phyloP scores from a whole-genome alignment of 163 green algal genomes.

The Trebouxiophyceae sp. region DNA sequence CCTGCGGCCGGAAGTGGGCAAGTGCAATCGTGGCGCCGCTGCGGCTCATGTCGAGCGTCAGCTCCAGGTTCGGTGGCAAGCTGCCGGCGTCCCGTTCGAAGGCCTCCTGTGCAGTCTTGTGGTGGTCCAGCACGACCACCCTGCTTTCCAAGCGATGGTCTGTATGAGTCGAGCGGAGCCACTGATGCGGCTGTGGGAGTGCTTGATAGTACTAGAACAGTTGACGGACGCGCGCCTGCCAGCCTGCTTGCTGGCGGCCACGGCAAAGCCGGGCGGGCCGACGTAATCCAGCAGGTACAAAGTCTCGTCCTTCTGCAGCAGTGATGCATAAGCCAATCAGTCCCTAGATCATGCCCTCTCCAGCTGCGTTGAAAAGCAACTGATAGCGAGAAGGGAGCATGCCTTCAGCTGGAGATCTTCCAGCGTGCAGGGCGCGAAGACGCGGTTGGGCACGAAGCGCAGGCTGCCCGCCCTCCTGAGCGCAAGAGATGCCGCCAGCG shows the following conservation, averaged over 20 bases:
- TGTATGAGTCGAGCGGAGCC: too few relatives aligned
- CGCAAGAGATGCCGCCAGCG: constrained; percentile 39
- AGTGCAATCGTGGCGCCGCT: constrained; percentile 52
- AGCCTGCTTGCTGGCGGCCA: constrained; percentile 14
- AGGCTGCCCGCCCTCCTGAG: constrained; percentile 22
- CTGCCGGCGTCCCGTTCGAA: constrained; percentile 15
- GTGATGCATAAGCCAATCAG: background rate
- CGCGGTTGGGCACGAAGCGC: constrained; percentile 33
- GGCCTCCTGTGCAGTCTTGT: constrained; percentile 60
- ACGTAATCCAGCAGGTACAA: constrained; percentile 61
- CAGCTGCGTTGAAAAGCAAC: too few relatives aligned
- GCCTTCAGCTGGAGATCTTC: constrained; percentile 30
- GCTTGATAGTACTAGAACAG: too few relatives aligned
- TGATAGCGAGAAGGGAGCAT: background rate
- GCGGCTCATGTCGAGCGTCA: constrained; percentile 52
- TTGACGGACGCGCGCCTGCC: constrained; percentile 8
- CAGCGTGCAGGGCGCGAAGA: constrained; percentile 15
- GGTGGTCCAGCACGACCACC: constrained; percentile 63
- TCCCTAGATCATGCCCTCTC: too few relatives aligned
- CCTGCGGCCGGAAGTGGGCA: constrained; percentile 48
- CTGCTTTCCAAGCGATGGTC: too few relatives aligned
- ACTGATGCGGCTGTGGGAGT: too few relatives aligned
- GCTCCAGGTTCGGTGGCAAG: constrained; percentile 33
- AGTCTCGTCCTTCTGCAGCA: constrained; percentile 21
- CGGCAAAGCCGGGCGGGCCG: constrained; percentile 38